Evolutionary conservation across 2,329 filamentous ascomycete species (phyloP), one percentile per base, ranked within the genome.

Genomic region (Aspergillus texensis): DNA sequence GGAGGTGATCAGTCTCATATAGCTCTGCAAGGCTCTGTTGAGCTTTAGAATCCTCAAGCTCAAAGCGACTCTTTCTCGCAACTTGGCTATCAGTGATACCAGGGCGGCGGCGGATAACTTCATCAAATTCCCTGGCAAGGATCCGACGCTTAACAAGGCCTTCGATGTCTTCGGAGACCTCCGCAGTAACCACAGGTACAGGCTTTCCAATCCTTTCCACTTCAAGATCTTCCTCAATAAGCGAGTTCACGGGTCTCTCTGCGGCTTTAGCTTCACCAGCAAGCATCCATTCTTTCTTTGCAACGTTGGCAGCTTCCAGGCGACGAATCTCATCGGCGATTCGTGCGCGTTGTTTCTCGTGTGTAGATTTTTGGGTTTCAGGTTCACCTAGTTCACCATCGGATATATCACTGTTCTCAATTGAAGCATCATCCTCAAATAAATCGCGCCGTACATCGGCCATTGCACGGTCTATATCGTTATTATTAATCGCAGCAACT

Each of bases 131-230:
- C 67, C 90, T 89, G 0, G 91, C 89, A 16, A 98, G 81, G 70
- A 99, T 97, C 57, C 95, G 91, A 45, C 93, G 88, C 80, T 98
- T 98, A 81, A 99, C 94, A 63, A 99, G 86, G 39, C 92, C 90
- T 79, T 99, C 95, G 62, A 99, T 96, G 71, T 89, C 89, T 77
- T 97, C 94, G 60, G 89, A 96, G 46, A 96, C 85, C 77, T 97
- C 94, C 48, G 92, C 90, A 0, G 95, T 98, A 75, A 97, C 93
- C 65, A 98, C 91, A 1, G 94, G 93, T 0, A 98, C 91, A 0
- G 95, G 94, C 77, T 98, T 99, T 73, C 95, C 95, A 26, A 92
- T 88, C 71, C 96, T 89, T 80, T 99, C 95, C 74, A 98, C 99
- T 68, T 98, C 94, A 30, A 99, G 86, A 72, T 98, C 93, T 80